These are phyloP conservation scores for Clonostachys byssicola DNA, from an alignment of 2,329 filamentous ascomycete genomes.

Conservation along the genomic window DNA sequence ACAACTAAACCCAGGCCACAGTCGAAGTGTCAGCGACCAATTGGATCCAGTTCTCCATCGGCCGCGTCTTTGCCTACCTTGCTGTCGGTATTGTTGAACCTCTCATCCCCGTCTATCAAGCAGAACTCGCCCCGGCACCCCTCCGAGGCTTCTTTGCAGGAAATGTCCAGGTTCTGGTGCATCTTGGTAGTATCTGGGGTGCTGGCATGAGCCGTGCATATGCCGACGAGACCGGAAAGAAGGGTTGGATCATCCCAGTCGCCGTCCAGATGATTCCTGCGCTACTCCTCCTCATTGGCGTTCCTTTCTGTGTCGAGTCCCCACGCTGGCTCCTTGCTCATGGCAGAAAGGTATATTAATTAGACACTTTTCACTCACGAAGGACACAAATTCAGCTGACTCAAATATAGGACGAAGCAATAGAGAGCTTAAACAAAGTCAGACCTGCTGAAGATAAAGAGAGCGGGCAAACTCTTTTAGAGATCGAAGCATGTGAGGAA, in stretches of 20 bases:
- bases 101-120: conserved; percentile 4
- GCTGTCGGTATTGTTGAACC: conserved; percentile 2
- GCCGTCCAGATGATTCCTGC: conserved; percentile 6
- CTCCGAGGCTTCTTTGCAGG: conserved; percentile 3
- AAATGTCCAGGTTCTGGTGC: conserved; percentile 2
- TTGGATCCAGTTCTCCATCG: conserved; percentile 3
- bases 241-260: conserved; percentile 7
- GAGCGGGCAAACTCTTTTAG: background rate
- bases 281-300: conserved; percentile 4
- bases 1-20: background rate
- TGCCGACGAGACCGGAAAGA: conserved; percentile 1
- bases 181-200: conserved; percentile 6
- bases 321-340: conserved; percentile 54
- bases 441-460: background rate
- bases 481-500: background rate
- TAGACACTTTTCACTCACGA: too few relatives aligned
- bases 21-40: background rate
- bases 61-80: conserved; percentile 2
- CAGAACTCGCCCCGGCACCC: conserved; percentile 3
- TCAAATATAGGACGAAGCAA: background rate
- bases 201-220: conserved; percentile 7
- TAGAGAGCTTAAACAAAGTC: background rate
- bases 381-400: background rate
- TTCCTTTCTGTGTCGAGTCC: conserved; percentile 52
- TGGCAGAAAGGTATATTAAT: conserved; percentile 21